Conservation (phyloP, 1,139 yeast species). For the Candida pseudoviswanathii region DNA sequence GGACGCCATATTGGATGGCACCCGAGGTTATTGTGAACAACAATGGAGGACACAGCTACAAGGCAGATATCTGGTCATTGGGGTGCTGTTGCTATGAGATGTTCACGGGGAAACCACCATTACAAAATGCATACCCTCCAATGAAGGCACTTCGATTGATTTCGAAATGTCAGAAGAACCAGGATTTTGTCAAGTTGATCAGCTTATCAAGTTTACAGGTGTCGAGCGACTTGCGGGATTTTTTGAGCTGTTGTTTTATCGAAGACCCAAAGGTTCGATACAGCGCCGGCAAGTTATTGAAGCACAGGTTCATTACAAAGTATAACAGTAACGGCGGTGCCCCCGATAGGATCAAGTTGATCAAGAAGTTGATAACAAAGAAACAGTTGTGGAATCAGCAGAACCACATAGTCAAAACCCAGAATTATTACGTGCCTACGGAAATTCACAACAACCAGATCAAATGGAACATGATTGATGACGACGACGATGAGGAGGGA, state of each 20-base stretch:
- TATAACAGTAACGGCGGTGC: constrained; percentile 16
- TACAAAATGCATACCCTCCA: constrained; percentile 67
- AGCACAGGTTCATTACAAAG: constrained; percentile 55
- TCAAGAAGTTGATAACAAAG: constrained; percentile 39
- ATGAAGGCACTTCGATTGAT: constrained; percentile 70
- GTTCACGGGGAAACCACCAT: constrained; percentile 83
- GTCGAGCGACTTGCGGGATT: constrained; percentile 47
- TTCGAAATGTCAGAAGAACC: constrained; percentile 38
- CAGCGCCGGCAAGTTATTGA: constrained; percentile 58
- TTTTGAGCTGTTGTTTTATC: constrained; percentile 63
- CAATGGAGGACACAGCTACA: constrained; percentile 71
- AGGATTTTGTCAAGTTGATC: constrained; percentile 37
- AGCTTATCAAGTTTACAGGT: constrained; percentile 28
- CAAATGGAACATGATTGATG: constrained; percentile 31
- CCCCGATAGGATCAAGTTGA: constrained; percentile 18
- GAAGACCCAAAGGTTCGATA: constrained; percentile 63
- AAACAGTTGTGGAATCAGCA: constrained; percentile 48
- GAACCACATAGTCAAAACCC: constrained; percentile 34
- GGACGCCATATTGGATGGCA: constrained; percentile 99
- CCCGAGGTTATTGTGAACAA: constrained; percentile 92
- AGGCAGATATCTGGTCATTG: constrained; percentile 95
- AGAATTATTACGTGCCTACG: constrained; percentile 44
- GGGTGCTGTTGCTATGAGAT: constrained; percentile 90
- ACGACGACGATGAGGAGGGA: not conserved
- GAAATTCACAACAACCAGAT: constrained; percentile 38